Evolutionary conservation across 352 stramenopile species (phyloP), one percentile per base, ranked within the genome.

Genomic region (Globisporangium paroecandrum): DNA sequence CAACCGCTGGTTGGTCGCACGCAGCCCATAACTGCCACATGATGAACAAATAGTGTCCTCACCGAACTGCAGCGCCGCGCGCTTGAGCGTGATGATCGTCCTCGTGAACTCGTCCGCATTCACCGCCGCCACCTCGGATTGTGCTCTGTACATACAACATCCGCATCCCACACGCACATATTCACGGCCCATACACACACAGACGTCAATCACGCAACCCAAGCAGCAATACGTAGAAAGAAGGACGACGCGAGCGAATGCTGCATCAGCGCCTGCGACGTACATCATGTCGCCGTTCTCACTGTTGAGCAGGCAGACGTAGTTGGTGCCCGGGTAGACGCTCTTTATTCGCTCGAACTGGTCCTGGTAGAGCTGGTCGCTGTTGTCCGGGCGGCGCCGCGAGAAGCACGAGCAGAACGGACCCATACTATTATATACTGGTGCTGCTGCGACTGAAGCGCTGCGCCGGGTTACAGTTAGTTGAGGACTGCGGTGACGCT

Each of bases 241-340:
- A 62, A 43, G 36, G 27, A 62, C 25, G 3, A n/a, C 22, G 3
- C 32, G 29, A 25, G 12, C 32, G 29, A 25, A 49, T 12, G 7
- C 43, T 51, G 22, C 15, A 22, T 18, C 36, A 18, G 8, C n/a
- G n/a, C 25, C 20, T 49, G 38, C 13, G 8, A 84, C 81, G 74
- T 73, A 94, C 85, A 95, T 91, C 69, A 95, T 88, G 47, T 93
- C 86, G 53, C 85, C 87, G 29, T 66, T 90, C 56, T 85, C 78
- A 62, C 77, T 81, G 78, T 93, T 83, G 51, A 95, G 69, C 58
- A 95, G 64, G 74, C 87, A 95, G 36, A 90, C 76, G 71, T 94
- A 95, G 59, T 82, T 79, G 18, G 87, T 95, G 57, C 87, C 87
- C 4, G 85, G 87, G 72, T 89, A 95, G 43, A 91, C 78, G 58